Evolutionary conservation across 2,329 filamentous ascomycete species (phyloP).

Genomic region (Mycocentrospora acerina): DNA sequence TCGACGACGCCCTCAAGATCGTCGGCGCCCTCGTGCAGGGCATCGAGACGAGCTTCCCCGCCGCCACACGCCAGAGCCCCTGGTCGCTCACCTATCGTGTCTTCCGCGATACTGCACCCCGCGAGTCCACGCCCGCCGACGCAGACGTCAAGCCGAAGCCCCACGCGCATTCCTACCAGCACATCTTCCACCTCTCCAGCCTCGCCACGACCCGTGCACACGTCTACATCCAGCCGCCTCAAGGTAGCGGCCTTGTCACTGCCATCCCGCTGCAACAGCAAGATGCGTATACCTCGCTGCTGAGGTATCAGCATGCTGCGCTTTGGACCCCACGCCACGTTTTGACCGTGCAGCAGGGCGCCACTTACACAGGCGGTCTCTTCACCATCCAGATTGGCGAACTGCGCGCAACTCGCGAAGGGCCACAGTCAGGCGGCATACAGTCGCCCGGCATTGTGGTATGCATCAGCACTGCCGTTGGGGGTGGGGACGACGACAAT

Average conservation of each 20-base stretch:
- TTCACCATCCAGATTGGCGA: conserved; percentile 33
- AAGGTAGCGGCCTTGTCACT: conserved; percentile 13
- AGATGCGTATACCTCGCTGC: conserved; percentile 20
- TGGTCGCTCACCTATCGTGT: conserved; percentile 38
- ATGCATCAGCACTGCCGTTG: conserved; percentile 24
- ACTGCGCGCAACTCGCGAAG: conserved; percentile 22
- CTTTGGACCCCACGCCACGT: conserved; percentile 32
- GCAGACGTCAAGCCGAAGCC: conserved; percentile 16
- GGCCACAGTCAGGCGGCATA: conserved; percentile 13
- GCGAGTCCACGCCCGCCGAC: conserved; percentile 4
- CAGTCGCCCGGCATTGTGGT: conserved; percentile 31
- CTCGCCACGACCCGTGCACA: conserved; percentile 23
- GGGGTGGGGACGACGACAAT: conserved; percentile 6
- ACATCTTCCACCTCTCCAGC: conserved; percentile 30
- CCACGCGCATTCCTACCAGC: conserved; percentile 28
- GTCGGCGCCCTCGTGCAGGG: conserved; percentile 24
- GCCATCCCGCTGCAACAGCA: conserved; percentile 27
- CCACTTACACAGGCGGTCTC: conserved; percentile 22
- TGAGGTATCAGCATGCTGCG: conserved; percentile 23
- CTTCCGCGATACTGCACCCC: conserved; percentile 34
- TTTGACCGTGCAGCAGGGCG: conserved; percentile 21
- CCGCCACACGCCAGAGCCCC: conserved; percentile 17
- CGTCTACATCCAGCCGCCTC: conserved; percentile 24
- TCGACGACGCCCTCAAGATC: conserved; percentile 24
- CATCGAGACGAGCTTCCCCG: conserved; percentile 30